These are phyloP conservation scores for Trichoderma sp. DNA, from an alignment of 2,329 filamentous ascomycete species.

Conservation along the genomic window DNA sequence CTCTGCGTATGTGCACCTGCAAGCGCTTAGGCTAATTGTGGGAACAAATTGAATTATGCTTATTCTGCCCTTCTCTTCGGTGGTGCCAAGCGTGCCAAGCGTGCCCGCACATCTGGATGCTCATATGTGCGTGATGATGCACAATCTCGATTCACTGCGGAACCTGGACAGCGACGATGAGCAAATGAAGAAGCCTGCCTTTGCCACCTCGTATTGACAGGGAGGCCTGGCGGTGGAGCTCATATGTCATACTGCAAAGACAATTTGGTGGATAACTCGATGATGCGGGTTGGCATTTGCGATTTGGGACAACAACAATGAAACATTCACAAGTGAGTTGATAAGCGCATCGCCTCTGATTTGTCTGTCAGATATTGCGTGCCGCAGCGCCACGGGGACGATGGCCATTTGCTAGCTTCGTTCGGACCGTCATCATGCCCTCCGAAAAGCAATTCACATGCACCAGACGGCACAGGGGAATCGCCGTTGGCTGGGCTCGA, in stretches of 20 bases:
- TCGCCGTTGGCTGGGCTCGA: not conserved
- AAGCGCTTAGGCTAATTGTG: not conserved
- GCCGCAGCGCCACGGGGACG: not conserved
- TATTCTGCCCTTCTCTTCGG: not conserved
- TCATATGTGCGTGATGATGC: not conserved
- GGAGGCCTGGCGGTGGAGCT: not conserved
- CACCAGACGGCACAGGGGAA: not conserved
- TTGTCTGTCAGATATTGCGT: conserved; percentile 2
- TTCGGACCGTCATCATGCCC: not conserved
- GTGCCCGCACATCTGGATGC: not conserved
- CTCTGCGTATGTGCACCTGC: not conserved
- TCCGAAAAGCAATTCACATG: not conserved
- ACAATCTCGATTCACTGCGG: conserved; percentile 18
- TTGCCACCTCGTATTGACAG: conserved; percentile 17
- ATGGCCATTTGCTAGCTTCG: not conserved
- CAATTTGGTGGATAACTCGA: not conserved
- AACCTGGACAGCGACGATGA: not conserved
- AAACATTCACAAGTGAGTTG: not conserved
- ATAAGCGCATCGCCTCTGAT: not conserved
- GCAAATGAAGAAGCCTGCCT: conserved; percentile 9
- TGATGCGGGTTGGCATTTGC: not conserved
- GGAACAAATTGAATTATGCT: not conserved
- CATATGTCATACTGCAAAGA: not conserved
- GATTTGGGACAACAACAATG: not conserved
- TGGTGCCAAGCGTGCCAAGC: not conserved